Evolutionary conservation across 768 basidiomycete genomes (phyloP).

Genomic region (Lactarius pseudohatsudake): DNA sequence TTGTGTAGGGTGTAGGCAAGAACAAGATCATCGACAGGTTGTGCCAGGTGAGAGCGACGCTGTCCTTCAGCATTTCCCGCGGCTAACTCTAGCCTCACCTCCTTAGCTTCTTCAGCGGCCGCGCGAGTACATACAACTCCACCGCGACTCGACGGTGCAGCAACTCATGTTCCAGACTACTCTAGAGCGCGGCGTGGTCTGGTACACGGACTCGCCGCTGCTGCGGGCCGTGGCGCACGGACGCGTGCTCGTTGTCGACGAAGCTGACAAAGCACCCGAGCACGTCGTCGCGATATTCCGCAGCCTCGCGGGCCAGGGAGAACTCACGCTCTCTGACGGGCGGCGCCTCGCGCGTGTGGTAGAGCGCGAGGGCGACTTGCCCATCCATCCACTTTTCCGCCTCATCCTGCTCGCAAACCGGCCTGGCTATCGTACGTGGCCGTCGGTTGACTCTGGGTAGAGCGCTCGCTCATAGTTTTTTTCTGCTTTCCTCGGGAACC

Average conservation of each 20-base stretch:
- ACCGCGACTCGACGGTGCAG: constrained; percentile 68
- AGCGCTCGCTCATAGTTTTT: neutral
- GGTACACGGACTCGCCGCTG: constrained; percentile 64
- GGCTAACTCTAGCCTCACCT: neutral
- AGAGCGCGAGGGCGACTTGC: no score
- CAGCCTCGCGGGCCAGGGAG: constrained; percentile 63
- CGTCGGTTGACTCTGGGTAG: neutral
- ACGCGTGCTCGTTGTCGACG: constrained; percentile 65
- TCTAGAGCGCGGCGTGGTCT: constrained; percentile 51
- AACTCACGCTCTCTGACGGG: constrained; percentile 36
- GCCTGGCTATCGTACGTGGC: constrained; percentile 61
- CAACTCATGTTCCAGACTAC: constrained; percentile 66
- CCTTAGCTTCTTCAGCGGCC: constrained; percentile 55
- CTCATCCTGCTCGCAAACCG: constrained; percentile 59
- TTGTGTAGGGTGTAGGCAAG: constrained; percentile 60
- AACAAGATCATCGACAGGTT: constrained; percentile 69
- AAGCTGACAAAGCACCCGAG: constrained; percentile 72
- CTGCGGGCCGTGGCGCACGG: constrained; percentile 61
- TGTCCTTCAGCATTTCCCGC: no score
- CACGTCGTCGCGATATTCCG: constrained; percentile 72
- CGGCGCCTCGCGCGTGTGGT: no score
- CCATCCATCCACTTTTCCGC: no score
- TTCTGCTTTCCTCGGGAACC: constrained; percentile 61
- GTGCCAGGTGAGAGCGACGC: constrained; percentile 48
- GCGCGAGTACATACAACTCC: constrained; percentile 68